phyloP scores from a whole-genome alignment of 441 rosid species.

The Eutrema salsugineum region DNA sequence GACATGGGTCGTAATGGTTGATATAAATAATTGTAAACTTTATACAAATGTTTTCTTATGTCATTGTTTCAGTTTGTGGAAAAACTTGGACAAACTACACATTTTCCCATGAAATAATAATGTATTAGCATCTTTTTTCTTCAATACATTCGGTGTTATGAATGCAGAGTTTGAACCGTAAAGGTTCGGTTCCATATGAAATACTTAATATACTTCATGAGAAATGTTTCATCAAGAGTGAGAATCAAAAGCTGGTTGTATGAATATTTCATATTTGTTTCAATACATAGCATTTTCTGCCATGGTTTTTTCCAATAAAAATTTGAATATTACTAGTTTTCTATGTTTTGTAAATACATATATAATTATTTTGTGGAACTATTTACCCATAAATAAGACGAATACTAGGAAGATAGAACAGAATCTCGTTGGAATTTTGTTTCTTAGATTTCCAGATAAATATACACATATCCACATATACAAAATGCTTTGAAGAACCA shows the following conservation, averaged over 20 bases:
- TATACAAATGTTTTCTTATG: neutral
- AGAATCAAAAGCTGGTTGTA: neutral
- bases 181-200: neutral
- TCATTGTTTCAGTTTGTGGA: neutral
- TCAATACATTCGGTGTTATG: neutral
- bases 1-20: conserved; percentile 30
- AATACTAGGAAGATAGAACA: neutral
- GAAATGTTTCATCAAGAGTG: neutral
- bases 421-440: neutral
- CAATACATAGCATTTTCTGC: neutral
- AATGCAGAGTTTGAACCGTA: neutral
- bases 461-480: neutral
- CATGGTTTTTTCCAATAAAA: neutral
- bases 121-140: neutral
- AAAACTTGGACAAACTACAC: conserved; percentile 18
- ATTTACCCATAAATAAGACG: neutral
- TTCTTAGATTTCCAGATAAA: neutral
- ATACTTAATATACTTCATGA: no score
- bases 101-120: neutral
- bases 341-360: neutral
- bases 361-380: neutral
- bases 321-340: neutral
- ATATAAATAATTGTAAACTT: neutral
- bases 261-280: neutral
- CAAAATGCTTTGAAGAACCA: neutral